Conservation (phyloP, 2,329 filamentous ascomycete genomes). For the Colletotrichum tabaci region DNA sequence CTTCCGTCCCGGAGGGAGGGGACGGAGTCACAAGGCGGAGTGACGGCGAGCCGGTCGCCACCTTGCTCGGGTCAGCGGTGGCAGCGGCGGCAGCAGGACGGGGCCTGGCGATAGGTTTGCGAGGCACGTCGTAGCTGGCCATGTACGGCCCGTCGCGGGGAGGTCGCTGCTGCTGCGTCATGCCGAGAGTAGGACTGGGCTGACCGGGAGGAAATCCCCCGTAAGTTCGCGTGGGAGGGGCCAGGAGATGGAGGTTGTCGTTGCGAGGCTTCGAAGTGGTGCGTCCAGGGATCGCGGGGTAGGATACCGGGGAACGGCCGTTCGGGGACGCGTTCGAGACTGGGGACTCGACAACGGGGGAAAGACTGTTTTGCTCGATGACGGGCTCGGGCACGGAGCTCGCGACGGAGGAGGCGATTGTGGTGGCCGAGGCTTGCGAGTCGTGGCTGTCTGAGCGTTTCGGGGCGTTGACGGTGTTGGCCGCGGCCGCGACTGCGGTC, state of each 20-base stretch:
- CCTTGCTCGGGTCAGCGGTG: slow-evolving; percentile 22
- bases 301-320: slow-evolving; percentile 51
- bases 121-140: slow-evolving; percentile 40
- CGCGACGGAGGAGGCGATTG: slow-evolving; percentile 52
- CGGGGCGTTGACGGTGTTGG: slow-evolving; percentile 12
- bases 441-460: slow-evolving; percentile 40
- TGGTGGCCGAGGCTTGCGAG: slow-evolving; percentile 52
- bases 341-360: slow-evolving; percentile 66
- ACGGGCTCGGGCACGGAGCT: slow-evolving; percentile 43
- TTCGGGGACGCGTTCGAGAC: slow-evolving; percentile 45
- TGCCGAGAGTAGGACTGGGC: slow-evolving; percentile 60
- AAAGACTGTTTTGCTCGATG: slow-evolving; percentile 54
- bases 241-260: slow-evolving; percentile 50
- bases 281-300: slow-evolving; percentile 50
- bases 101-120: slow-evolving; percentile 32
- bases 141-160: slow-evolving; percentile 37
- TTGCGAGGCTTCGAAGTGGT: slow-evolving; percentile 33
- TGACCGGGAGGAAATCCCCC: slow-evolving; percentile 55
- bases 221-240: slow-evolving; percentile 53
- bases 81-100: slow-evolving; percentile 6
- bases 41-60: slow-evolving; percentile 49
- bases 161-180: slow-evolving; percentile 45
- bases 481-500: not conserved
- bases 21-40: slow-evolving; percentile 57
- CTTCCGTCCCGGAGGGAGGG: slow-evolving; percentile 40